phyloP scores from a whole-genome alignment of 352 stramenopile genomes.

The Phytophthora fragariae region DNA sequence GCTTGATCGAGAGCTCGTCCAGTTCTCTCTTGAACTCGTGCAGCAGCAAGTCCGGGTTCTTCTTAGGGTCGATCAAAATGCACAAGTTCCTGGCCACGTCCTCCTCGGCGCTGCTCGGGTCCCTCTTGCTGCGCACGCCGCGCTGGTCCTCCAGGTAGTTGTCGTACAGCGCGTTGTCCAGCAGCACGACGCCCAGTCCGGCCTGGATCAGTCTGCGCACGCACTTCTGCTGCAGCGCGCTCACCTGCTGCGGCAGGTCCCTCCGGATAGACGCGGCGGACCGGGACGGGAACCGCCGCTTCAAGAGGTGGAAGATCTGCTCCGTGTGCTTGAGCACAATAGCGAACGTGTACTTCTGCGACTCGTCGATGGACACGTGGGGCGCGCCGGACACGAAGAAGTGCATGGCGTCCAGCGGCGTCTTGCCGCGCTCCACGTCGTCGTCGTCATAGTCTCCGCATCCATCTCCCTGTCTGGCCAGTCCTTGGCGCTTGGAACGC shows the following conservation, averaged over 20 bases:
- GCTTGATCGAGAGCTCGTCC: slow-evolving; percentile 85
- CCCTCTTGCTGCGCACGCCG: slow-evolving; percentile 16
- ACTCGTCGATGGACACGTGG: slow-evolving; percentile 86
- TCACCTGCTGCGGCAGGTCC: slow-evolving; percentile 76
- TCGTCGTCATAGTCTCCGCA: slow-evolving; percentile 31
- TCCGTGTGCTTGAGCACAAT: slow-evolving; percentile 86
- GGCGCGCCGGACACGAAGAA: slow-evolving; percentile 50
- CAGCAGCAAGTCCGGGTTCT: slow-evolving; percentile 79
- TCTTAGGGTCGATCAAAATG: slow-evolving; percentile 85
- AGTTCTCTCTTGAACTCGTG: slow-evolving; percentile 91
- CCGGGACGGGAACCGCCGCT: slow-evolving; percentile 74
- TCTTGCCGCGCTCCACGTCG: slow-evolving; percentile 15
- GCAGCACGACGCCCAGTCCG: slow-evolving; percentile 68
- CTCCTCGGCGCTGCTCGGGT: slow-evolving; percentile 52
- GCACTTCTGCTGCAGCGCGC: slow-evolving; percentile 82
- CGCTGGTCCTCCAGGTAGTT: slow-evolving; percentile 43
- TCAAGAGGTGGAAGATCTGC: slow-evolving; percentile 76
- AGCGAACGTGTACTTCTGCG: slow-evolving; percentile 91
- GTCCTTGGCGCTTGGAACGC: not conserved
- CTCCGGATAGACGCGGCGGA: slow-evolving; percentile 71
- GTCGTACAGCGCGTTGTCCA: slow-evolving; percentile 80
- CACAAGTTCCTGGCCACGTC: slow-evolving; percentile 76
- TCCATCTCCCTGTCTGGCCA: not conserved
- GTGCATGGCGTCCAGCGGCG: slow-evolving; percentile 34
- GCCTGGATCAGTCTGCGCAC: slow-evolving; percentile 84